Evolutionary conservation across 2,329 filamentous ascomycete genomes (phyloP), one percentile per base, ranked within the genome.

Genomic region (Conoideocrella luteorostrata): DNA sequence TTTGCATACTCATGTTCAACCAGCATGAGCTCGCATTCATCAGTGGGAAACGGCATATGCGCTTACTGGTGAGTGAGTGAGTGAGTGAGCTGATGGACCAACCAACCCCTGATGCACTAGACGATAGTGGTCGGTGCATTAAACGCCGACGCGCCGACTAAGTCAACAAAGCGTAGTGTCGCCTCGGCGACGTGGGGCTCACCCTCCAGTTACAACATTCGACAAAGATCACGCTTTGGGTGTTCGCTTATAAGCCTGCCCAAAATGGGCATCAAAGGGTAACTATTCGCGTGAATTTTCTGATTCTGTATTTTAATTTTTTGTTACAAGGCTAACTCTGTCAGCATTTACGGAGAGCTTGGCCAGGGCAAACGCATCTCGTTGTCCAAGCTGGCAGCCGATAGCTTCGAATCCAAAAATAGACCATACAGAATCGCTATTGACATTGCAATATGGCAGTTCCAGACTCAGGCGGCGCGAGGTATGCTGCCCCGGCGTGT

Each of bases 401-500:
- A 89, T 38, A 84, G 87, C 53, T 78, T 94, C 50, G 79, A 88
- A 56, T 65, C 74, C 43, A 80, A 79, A 10, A 75, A 77, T 20
- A 77, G 83, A 2, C 90, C 90, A 0, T 71, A 97, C 32, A 84
- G 90, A 32, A 74, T 98, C 37, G 93, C 93, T 30, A 86, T 98
- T 51, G 93, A 98, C 60, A 86, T 95, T 53, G 88, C 89, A 3
- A 97, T 98, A 59, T 98, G 93, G 93, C 85, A 95, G 35, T 97
- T 95, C 58, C 93, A 98, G 58, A 84, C 84, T 11, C 89, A 95
- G 59, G 84, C 88, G 12, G 86, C 86, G 15, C 81, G 82, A 68
- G 88, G 80, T 77, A 56, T 24, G 55, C 11, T 17, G n/a, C n/a
- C n/a, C n/a, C n/a, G n/a, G n/a, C n/a, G n/a, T n/a, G n/a, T n/a